Evolutionary conservation across 2,329 filamentous ascomycete genomes (phyloP), one percentile per base, ranked within the genome.

Genomic region (Ophiobolus disseminans): DNA sequence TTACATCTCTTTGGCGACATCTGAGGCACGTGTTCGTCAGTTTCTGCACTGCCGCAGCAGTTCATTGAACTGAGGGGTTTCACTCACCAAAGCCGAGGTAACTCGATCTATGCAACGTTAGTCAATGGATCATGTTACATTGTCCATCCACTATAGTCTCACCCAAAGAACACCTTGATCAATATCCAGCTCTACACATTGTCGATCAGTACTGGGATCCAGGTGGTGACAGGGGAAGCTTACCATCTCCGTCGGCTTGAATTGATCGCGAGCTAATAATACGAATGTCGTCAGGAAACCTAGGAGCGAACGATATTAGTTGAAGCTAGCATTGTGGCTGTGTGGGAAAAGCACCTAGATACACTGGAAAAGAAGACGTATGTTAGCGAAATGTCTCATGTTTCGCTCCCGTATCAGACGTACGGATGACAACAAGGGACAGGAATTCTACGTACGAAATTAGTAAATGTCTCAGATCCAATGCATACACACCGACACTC

Each of bases 251-350:
- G 76, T 73, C 19, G 88, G 80, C 4, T 79, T 82, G 65, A 87
- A 91, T 2, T 76, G 74, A 40, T 89, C 86, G 45, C 89, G 82
- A n/a, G 87, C 89, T 35, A 94, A 79, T 20, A 92, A 80, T 0
- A 87, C 87, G 62, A 93, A 93, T 0, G 91, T 96, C 0, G 92
- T 96, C 25, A 96, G 76, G 73, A 97, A 97, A 37, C 91, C 85
- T 83, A 55, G 13, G 11, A 3, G 3, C 11, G n/a, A 14, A 10
- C 36, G 4, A 47, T 9, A 20, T 58, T 30, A 46, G 47, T 31
- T 26, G 21, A 39, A 11, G 26, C 11, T 23, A 7, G 34, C 23
- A 20, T 34, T 20, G 23, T 4, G 21, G 35, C 42, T 39, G 23
- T 28, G 34, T 25, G 40, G 16, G 28, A 10, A 21, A 41, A 11